Percentiles rank a stretch among this genome's conserved stretches.
Evolutionary conservation across 352 stramenopile species (phyloP).

Genomic region (Phytophthora cactorum): DNA sequence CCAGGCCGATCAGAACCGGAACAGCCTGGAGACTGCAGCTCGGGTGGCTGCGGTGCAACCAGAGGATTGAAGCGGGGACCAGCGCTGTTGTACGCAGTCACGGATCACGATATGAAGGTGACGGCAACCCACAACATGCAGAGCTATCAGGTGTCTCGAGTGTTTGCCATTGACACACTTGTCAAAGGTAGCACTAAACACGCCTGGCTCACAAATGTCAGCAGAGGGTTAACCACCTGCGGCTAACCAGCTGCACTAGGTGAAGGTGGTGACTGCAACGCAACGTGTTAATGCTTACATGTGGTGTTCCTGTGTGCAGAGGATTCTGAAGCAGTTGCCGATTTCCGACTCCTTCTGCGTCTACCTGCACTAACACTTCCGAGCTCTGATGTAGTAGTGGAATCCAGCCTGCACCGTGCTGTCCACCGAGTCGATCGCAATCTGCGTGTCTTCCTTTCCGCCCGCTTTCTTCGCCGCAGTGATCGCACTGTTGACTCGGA

Average conservation of each 20-base stretch:
- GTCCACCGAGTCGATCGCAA: conserved; percentile 61
- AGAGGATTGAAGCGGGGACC: no score
- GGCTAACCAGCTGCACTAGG: no score
- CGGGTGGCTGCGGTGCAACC: neutral
- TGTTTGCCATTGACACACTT: neutral
- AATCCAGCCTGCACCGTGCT: conserved; percentile 54
- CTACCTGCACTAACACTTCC: conserved; percentile 25
- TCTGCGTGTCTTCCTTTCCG: conserved; percentile 45
- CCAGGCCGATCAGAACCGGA: conserved; percentile 30
- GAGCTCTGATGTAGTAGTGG: conserved; percentile 53
- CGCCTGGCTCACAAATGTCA: no score
- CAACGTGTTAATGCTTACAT: no score
- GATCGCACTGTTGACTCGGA: conserved; percentile 58
- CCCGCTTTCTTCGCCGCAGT: conserved; percentile 41
- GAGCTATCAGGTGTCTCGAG: no score
- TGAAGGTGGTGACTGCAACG: no score
- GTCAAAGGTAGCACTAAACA: conserved; percentile 1
- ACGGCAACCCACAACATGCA: no score
- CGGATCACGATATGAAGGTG: no score
- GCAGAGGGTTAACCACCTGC: no score
- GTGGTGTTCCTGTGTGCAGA: no score
- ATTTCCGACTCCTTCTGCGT: neutral
- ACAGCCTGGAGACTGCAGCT: neutral
- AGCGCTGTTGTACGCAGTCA: no score
- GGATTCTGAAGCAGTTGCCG: no score